A percentile compares a stretch with the other conserved stretches of the same genome.
These are phyloP conservation scores for Pogostemon cablin DNA, from an alignment of 257 asterid genomes.

Conservation along the genomic window DNA sequence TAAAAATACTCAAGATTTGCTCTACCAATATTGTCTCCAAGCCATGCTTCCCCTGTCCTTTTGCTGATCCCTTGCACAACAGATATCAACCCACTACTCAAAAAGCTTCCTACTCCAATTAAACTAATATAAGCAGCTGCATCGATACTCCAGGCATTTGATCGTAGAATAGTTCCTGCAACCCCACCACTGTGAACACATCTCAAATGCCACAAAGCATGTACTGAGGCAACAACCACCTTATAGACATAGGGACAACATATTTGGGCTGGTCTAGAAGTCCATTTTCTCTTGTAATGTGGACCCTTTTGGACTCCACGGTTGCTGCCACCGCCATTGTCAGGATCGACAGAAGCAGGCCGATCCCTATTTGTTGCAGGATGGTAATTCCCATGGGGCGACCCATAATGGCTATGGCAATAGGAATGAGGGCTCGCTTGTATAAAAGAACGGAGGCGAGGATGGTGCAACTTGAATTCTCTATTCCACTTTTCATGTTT, in stretches of 20 bases:
- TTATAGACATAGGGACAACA: conserved; percentile 42
- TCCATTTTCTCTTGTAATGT: conserved; percentile 34
- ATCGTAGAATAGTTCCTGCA: conserved; percentile 58
- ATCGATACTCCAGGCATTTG: conserved; percentile 63
- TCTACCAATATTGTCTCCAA: conserved; percentile 44
- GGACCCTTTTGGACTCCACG: conserved; percentile 42
- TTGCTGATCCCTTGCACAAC: conserved; percentile 41
- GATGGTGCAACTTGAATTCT: conserved; percentile 26
- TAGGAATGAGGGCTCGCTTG: conserved; percentile 42
- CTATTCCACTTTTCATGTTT: no score
- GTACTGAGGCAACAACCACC: conserved; percentile 58
- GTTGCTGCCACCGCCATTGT: conserved; percentile 48
- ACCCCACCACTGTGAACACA: conserved; percentile 52
- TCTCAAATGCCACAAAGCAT: conserved; percentile 47
- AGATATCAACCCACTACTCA: conserved; percentile 45
- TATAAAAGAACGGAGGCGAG: conserved; percentile 40
- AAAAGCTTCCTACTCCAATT: conserved; percentile 47
- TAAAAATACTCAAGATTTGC: conserved; percentile 47
- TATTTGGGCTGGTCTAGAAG: conserved; percentile 32
- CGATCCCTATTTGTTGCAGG: conserved; percentile 49
- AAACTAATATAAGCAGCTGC: conserved; percentile 50
- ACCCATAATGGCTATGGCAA: conserved; percentile 40
- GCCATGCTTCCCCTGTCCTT: conserved; percentile 42
- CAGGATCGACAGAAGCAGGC: conserved; percentile 37
- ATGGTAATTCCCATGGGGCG: conserved; percentile 46